Percentiles rank a stretch among this genome's conserved stretches.
phyloP scores from a whole-genome alignment of 2,329 filamentous ascomycete genomes.

The Microcyclospora pomicola region DNA sequence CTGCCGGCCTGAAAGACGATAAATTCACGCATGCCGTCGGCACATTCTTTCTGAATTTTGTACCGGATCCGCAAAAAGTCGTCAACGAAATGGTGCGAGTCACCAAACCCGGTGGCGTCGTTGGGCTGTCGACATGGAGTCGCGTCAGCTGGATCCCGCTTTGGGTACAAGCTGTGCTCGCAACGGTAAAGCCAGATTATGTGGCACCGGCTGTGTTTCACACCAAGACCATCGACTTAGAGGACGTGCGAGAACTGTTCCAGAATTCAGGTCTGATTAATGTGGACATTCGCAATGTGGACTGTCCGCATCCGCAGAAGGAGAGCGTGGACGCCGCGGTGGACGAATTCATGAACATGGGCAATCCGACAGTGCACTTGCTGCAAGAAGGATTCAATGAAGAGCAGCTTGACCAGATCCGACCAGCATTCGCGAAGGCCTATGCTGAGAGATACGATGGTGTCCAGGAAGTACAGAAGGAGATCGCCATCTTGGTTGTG shows the following conservation, averaged over 20 bases:
- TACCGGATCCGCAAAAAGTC: too few relatives aligned
- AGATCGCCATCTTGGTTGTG: too few relatives aligned
- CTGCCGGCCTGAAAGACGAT: conserved; percentile 2
- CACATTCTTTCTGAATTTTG: conserved; percentile 4
- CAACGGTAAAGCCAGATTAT: conserved; percentile 1
- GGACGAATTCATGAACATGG: conserved; percentile 5
- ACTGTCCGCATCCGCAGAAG: conserved; percentile 3
- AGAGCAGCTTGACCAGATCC: too few relatives aligned
- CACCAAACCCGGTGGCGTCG: too few relatives aligned
- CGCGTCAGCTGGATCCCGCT: conserved; percentile 1
- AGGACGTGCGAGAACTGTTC: conserved; percentile 1
- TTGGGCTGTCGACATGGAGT: conserved; percentile 1
- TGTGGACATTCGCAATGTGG: conserved; percentile 1
- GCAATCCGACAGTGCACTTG: conserved; percentile 3
- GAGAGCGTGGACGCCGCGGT: conserved; percentile 2
- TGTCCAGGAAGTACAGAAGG: too few relatives aligned
- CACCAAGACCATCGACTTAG: neutral
- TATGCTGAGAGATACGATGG: too few relatives aligned
- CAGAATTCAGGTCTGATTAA: neutral
- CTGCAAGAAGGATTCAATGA: too few relatives aligned
- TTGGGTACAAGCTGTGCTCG: conserved; percentile 4
- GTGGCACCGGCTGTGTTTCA: conserved; percentile 3
- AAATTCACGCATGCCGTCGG: conserved; percentile 3
- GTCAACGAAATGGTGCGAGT: too few relatives aligned
- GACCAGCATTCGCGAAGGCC: too few relatives aligned